Conservation (phyloP, 140 eudicot species). For the Stevia rebaudiana region DNA sequence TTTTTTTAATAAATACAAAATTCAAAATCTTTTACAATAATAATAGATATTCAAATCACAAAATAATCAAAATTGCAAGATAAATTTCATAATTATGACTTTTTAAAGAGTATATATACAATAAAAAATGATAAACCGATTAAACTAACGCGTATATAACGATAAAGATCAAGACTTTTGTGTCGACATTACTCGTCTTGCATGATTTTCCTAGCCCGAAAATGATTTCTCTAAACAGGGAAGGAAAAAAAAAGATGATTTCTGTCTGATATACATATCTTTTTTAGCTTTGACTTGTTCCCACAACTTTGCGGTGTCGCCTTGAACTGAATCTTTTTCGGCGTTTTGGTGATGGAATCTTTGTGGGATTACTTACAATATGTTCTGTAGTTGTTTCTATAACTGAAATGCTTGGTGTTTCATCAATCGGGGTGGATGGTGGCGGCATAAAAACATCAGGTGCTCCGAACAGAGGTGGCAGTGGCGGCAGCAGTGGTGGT, state of each 20-base stretch:
- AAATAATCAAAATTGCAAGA: not conserved
- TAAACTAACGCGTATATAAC: constrained; percentile 2
- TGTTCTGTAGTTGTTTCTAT: constrained; percentile 21
- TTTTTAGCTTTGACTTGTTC: constrained; percentile 29
- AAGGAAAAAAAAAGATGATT: constrained; percentile 27
- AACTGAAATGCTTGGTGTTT: constrained; percentile 13
- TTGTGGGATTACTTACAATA: constrained; percentile 30
- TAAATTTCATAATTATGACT: constrained; percentile 13
- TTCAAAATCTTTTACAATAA: not conserved
- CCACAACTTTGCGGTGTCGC: constrained; percentile 69
- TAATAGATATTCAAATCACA: not conserved
- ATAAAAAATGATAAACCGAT: constrained; percentile 36
- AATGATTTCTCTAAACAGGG: constrained; percentile 30
- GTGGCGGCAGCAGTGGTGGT: constrained; percentile 39
- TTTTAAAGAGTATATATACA: constrained; percentile 32
- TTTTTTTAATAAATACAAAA: too few species aligned
- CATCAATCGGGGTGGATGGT: constrained; percentile 25
- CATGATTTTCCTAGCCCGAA: constrained; percentile 40
- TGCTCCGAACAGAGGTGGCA: constrained; percentile 14
- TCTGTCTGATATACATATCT: constrained; percentile 39
- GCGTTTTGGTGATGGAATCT: constrained; percentile 40
- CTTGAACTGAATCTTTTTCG: constrained; percentile 49
- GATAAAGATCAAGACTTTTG: not conserved
- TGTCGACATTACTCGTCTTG: constrained; percentile 21
- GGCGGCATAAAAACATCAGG: constrained; percentile 38